Evolutionary conservation across 352 stramenopile species (phyloP), one percentile per base, ranked within the genome.

Genomic region (Achlya hypogyna): DNA sequence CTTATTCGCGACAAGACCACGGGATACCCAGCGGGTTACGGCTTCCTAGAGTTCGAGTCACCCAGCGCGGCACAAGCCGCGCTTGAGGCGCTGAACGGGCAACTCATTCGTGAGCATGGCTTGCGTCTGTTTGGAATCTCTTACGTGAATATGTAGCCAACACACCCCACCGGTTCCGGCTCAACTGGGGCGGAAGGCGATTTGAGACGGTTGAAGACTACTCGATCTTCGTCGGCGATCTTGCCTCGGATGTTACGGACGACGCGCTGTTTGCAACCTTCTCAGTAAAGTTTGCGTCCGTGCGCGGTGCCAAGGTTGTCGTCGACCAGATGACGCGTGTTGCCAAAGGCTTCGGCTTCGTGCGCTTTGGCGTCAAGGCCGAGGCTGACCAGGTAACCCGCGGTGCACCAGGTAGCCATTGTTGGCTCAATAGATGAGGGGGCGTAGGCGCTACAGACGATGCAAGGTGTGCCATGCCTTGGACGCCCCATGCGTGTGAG

Each of bases 321-420:
- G 91, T 93, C 52, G 91, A 97, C 66, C 77, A 83, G 22, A 69
- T 91, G 18, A 97, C 88, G 34, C 85, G 90, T 23, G 89, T 89
- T 76, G 91, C 88, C 28, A 97, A 97, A 73, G 88, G 89, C 34
- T 97, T 97, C 68, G 90, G 89, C 27, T 97, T 97, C 65, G 88
- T 97, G 38, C 85, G 90, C 25, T 97, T 97, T 71, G 75, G 77
- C 16, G 78, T 77, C 62, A 95, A 96, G 62, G 81, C 93, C 18
- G 89, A 97, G 56, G 86, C 88, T 14, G 84, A 96, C 35, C 51
- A 62, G 35, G 53, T 62, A 62, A 6, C 6, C 49, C 6, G 6
- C 29, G 6, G 16, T 54, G 18, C 22, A 49, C 18, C 16, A 59
- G n/a, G n/a, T n/a, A n/a, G 42, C n/a, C 42, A 16, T 54, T 29